These are phyloP conservation scores for Osmanthus fragrans DNA, from an alignment of 257 asterid genomes.

Conservation along the genomic window DNA sequence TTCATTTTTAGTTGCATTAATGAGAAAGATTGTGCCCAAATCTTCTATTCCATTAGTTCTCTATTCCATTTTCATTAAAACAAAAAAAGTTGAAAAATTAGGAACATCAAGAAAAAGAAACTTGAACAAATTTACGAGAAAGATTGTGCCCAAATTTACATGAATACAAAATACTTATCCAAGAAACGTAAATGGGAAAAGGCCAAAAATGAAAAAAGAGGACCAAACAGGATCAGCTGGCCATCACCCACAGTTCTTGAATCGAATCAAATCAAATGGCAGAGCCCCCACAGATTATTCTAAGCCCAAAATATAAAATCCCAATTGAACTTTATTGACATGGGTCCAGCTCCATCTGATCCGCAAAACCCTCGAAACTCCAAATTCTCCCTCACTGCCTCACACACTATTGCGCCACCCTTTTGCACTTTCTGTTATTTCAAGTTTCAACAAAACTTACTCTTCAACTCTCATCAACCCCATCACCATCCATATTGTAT, in stretches of 20 bases:
- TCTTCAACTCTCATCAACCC: not conserved
- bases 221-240: not conserved
- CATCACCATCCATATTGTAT: not conserved
- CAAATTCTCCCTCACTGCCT: slow-evolving; percentile 16
- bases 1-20: no score
- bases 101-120: not conserved
- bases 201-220: no score
- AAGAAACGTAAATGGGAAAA: not conserved
- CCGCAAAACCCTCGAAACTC: slow-evolving; percentile 60
- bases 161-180: not conserved
- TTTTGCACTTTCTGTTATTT: slow-evolving; percentile 24
- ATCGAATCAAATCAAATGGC: slow-evolving; percentile 7
- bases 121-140: not conserved
- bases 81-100: no score
- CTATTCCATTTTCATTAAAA: no score
- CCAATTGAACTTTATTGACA: slow-evolving; percentile 41
- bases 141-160: not conserved
- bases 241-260: slow-evolving; percentile 16
- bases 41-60: no score
- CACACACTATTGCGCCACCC: slow-evolving; percentile 16
- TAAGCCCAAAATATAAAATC: slow-evolving; percentile 23
- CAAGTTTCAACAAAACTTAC: not conserved
- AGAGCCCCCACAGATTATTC: not conserved
- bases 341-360: slow-evolving; percentile 48
- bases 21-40: no score